A percentile compares a stretch with the other conserved stretches of the same genome.
These are phyloP conservation scores for Ceraceosorus guamensis DNA, from an alignment of 1,284 basidiomycete genomes.

Conservation along the genomic window DNA sequence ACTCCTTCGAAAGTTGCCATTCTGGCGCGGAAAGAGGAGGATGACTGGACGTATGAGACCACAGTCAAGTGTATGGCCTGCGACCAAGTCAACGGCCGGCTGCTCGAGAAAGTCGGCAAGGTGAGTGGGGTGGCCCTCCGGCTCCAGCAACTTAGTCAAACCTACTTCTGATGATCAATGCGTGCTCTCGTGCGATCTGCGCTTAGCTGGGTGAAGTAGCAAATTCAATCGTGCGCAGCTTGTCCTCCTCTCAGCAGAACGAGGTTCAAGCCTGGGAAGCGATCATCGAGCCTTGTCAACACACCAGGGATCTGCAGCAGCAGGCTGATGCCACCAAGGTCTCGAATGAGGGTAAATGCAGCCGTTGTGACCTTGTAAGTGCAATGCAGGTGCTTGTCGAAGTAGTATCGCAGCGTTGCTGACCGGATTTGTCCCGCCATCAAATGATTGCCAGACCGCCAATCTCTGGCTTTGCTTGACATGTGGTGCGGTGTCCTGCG, in stretches of 20 bases:
- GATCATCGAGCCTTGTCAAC: conserved; percentile 79
- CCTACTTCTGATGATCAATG: no score
- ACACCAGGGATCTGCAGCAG: conserved; percentile 69
- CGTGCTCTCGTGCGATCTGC: neutral
- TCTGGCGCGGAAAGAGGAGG: conserved; percentile 54
- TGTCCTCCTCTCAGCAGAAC: conserved; percentile 81
- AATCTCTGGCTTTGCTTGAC: conserved; percentile 94
- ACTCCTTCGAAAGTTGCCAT: neutral
- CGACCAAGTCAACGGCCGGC: conserved; percentile 49
- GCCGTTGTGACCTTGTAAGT: conserved; percentile 28
- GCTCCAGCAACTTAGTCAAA: no score
- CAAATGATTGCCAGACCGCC: conserved; percentile 13
- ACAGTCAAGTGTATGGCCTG: neutral
- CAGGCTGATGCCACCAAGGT: conserved; percentile 26
- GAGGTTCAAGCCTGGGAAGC: conserved; percentile 98
- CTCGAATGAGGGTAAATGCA: conserved; percentile 21
- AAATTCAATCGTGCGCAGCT: conserved; percentile 68
- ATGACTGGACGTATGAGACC: conserved; percentile 42
- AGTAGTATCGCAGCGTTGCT: no score
- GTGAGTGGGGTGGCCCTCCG: conserved; percentile 11
- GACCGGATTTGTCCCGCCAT: no score
- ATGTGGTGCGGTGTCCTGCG: conserved; percentile 86
- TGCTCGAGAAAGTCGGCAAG: conserved; percentile 52
- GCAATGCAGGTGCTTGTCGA: no score
- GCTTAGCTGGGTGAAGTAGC: conserved; percentile 51